Conservation (phyloP, 164 flowering plant species). For the Macadamia tetraphylla region DNA sequence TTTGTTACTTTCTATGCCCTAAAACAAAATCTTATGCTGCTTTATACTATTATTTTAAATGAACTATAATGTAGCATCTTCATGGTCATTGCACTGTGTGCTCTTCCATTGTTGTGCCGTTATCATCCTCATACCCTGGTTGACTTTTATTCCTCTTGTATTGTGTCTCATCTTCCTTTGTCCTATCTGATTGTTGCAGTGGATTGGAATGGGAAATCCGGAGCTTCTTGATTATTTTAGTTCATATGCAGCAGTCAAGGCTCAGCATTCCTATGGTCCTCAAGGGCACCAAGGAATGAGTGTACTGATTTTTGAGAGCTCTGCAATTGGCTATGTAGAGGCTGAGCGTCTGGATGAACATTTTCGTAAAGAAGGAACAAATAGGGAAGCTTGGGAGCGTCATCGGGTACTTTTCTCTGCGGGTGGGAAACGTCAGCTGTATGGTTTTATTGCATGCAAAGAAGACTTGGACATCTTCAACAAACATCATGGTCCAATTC, state of each 20-base stretch:
- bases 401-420: constrained; percentile 34
- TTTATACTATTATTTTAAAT: too few relatives aligned
- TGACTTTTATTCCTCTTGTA: too few relatives aligned
- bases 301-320: constrained; percentile 69
- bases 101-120: not conserved
- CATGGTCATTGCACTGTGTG: too few relatives aligned
- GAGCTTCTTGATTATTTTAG: constrained; percentile 81
- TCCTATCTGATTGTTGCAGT: constrained; percentile 39
- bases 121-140: not conserved
- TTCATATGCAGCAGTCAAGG: constrained; percentile 51
- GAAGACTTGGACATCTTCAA: constrained; percentile 72
- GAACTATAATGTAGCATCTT: too few relatives aligned
- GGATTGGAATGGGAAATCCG: constrained; percentile 95
- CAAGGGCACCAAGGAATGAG: constrained; percentile 95
- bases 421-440: constrained; percentile 83
- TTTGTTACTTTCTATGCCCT: too few relatives aligned
- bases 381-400: constrained; percentile 70
- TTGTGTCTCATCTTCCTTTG: not conserved
- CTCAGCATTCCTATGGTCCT: constrained; percentile 91
- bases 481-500: constrained; percentile 60
- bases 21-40: too few relatives aligned
- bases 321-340: constrained; percentile 68
- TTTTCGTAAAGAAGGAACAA: constrained; percentile 51
- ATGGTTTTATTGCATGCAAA: constrained; percentile 70
- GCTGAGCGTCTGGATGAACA: constrained; percentile 88